Evolutionary conservation across 2,329 filamentous ascomycete species (phyloP).

Genomic region (Nemania sp.): DNA sequence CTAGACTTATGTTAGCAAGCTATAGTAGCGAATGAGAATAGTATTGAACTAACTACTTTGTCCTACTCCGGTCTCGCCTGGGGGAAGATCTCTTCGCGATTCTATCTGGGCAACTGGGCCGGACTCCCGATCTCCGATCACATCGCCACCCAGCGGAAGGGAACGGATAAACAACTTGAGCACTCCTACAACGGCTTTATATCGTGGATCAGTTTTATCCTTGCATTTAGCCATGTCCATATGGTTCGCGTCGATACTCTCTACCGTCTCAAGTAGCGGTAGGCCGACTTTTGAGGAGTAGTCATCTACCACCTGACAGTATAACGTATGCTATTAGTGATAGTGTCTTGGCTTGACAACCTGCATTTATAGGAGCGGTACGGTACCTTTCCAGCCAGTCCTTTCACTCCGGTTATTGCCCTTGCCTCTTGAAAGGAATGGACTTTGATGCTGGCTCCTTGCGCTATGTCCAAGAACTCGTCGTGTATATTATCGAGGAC

Average conservation of each 20-base stretch:
- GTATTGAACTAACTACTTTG: slow-evolving; percentile 1
- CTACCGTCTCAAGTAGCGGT: slow-evolving; percentile 42
- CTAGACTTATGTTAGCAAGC: neutral
- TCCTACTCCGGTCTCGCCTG: neutral
- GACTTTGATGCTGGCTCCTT: slow-evolving; percentile 38
- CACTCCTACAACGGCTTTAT: slow-evolving; percentile 39
- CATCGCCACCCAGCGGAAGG: neutral
- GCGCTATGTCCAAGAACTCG: slow-evolving; percentile 40
- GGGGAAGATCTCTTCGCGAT: neutral
- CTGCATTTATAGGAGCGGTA: neutral
- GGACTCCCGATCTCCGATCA: neutral
- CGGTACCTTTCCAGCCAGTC: slow-evolving; percentile 41
- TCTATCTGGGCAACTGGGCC: neutral
- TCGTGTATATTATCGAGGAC: slow-evolving; percentile 46
- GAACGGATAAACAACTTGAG: slow-evolving; percentile 35
- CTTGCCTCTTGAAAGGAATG: slow-evolving; percentile 47
- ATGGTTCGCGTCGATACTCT: slow-evolving; percentile 48
- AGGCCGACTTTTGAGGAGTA: slow-evolving; percentile 48
- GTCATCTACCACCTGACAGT: slow-evolving; percentile 43
- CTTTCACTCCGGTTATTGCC: slow-evolving; percentile 42
- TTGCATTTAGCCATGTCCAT: slow-evolving; percentile 44
- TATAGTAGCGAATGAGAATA: neutral
- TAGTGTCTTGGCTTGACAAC: neutral
- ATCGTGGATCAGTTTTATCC: slow-evolving; percentile 38
- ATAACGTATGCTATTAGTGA: slow-evolving; percentile 9